Base-by-base conservation (phyloP, 2,329 filamentous ascomycete species). In the Amauroascus verrucosus region DNA sequence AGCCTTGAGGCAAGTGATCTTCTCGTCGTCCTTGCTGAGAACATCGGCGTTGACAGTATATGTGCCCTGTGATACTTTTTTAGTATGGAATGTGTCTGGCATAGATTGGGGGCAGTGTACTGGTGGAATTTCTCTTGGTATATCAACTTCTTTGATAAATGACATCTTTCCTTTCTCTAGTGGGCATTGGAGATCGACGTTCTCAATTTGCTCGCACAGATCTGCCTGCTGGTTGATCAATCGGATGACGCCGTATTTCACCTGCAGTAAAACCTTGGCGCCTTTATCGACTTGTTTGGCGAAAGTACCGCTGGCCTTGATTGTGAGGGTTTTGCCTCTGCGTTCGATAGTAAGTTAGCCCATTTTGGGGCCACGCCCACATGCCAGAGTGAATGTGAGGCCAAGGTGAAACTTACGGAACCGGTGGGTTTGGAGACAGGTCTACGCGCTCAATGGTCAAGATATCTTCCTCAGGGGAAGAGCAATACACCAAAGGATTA, bases 241-340 rank as follows among this genome's bases (percentile, higher is more conserved):
- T 53, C 83, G 86, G 70, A 98, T 96, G 60, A 95, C 77, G 56
- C 91, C 91, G 70, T 95, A 96, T 74, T 95, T 96, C 72, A 98
- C 91, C 60, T 83, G 79, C 38, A 98, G 70, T 46, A 84, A 77
- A 58, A 96, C 85, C 63, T 86, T 88, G 56, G 91, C 88, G 55
- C 88, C 91, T 55, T 88, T 68, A 53, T 82, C 79, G 59, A 98
- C 82, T 49, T 77, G 72, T 64, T 94, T 72, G 61, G 77, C 78
- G 59, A 97, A 79, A n/a, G 74, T 80, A 54, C 91, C 93, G 30
- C 73, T 77, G 45, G 90, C 93, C 59, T 81, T 81, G 74, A 98
- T 95, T 55, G 77, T 75, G 51, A 98, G 83, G 18, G 79, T 80
- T 62, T 82, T 61, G 63, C 91, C 93, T 66, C 93, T 97, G 61